These are phyloP conservation scores for Carpinus viminea DNA, from an alignment of 306 rosid species.

Conservation along the genomic window DNA sequence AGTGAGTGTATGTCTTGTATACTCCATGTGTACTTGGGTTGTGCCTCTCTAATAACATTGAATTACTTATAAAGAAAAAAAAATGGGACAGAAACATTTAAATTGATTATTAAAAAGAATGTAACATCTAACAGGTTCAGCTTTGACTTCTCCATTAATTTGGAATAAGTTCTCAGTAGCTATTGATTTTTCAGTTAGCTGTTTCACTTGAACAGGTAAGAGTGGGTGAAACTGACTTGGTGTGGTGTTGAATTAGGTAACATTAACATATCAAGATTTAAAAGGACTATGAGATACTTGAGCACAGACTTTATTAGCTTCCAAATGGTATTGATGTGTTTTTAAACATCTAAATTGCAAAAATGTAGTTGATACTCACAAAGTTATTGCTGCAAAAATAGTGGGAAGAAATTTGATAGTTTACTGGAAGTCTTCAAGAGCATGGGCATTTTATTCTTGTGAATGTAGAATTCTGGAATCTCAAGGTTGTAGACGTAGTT, in stretches of 20 bases:
- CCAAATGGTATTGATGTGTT: background rate
- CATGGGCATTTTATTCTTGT: background rate
- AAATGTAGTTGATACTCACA: background rate
- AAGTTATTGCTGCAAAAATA: background rate
- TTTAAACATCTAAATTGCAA: background rate
- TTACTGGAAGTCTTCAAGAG: slow-evolving; percentile 4
- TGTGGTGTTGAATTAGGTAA: background rate
- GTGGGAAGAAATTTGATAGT: slow-evolving; percentile 18
- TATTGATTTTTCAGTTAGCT: background rate
- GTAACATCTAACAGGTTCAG: slow-evolving; percentile 1
- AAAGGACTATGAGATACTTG: background rate
- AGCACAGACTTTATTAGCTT: slow-evolving; percentile 1
- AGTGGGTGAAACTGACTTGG: background rate
- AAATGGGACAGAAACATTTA: background rate
- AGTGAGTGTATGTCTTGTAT: too few relatives aligned
- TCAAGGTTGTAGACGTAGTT: slow-evolving; percentile 9
- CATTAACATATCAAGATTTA: background rate
- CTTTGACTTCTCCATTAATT: background rate
- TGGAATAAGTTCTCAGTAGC: background rate
- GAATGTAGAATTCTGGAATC: slow-evolving; percentile 16
- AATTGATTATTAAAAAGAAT: background rate
- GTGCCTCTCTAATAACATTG: too few relatives aligned
- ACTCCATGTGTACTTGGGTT: too few relatives aligned
- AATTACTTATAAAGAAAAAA: too few relatives aligned
- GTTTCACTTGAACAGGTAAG: background rate